These are phyloP conservation scores for Thinopyrum elongatum DNA, from an alignment of 176 grass and related monocot genomes.

Conservation along the genomic window DNA sequence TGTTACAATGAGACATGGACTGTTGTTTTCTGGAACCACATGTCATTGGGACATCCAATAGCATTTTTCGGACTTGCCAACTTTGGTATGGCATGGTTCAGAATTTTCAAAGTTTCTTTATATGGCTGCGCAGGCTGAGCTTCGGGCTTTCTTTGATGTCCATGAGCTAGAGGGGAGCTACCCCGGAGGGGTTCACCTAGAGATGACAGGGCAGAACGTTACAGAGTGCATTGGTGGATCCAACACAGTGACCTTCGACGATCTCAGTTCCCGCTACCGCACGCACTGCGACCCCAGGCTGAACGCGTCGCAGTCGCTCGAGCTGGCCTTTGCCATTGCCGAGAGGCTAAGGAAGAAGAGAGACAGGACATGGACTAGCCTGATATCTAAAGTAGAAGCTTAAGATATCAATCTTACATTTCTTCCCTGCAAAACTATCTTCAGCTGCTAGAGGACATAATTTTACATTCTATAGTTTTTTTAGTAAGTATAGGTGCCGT, in stretches of 20 bases:
- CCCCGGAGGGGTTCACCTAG: constrained; percentile 54
- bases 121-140: constrained; percentile 40
- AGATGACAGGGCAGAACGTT: constrained; percentile 74
- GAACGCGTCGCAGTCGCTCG: constrained; percentile 53
- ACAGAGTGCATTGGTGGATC: constrained; percentile 63
- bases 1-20: not conserved
- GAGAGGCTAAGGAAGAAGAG: constrained; percentile 49
- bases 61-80: not conserved
- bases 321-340: constrained; percentile 52
- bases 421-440: not conserved
- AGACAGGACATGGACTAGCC: constrained; percentile 15
- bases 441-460: not conserved
- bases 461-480: not conserved
- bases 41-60: not conserved
- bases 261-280: constrained; percentile 43
- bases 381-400: not conserved
- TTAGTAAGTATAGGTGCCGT: not conserved
- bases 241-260: constrained; percentile 45
- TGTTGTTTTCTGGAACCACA: not conserved
- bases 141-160: constrained; percentile 61
- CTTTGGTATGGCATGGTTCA: not conserved
- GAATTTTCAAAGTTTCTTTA: not conserved
- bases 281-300: constrained; percentile 69
- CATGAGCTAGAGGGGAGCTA: constrained; percentile 59
- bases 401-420: not conserved